These are phyloP conservation scores for Volutella citrinella DNA, from an alignment of 2,329 filamentous ascomycete species.

Conservation along the genomic window DNA sequence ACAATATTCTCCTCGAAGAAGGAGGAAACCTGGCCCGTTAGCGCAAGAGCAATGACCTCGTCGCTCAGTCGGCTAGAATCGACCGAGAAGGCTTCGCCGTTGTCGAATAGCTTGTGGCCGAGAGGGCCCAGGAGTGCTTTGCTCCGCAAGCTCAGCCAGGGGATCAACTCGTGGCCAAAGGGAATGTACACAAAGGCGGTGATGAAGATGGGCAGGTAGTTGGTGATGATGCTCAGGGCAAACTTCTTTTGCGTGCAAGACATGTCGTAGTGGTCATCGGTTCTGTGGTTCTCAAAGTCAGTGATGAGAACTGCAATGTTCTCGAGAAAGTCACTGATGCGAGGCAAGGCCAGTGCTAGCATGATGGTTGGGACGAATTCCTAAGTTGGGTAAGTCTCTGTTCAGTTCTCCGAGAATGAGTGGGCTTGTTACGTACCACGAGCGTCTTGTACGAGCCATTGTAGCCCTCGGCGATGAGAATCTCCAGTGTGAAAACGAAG, in stretches of 20 bases:
- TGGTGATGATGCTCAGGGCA: conserved; percentile 76
- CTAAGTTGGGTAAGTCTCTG: conserved; percentile 34
- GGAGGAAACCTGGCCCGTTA: conserved; percentile 69
- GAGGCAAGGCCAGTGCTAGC: conserved; percentile 63
- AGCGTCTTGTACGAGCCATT: conserved; percentile 64
- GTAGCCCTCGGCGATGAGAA: conserved; percentile 73
- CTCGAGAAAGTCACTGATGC: conserved; percentile 62
- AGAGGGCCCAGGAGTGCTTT: conserved; percentile 43
- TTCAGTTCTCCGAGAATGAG: fast-evolving
- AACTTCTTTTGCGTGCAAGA: conserved; percentile 73
- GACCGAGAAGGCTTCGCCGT: conserved; percentile 57
- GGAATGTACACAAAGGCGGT: conserved; percentile 80
- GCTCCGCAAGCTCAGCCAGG: conserved; percentile 61
- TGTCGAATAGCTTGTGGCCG: conserved; percentile 51
- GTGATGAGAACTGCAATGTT: conserved; percentile 61
- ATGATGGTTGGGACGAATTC: conserved; percentile 71
- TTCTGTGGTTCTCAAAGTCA: conserved; percentile 74
- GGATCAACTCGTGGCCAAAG: conserved; percentile 65
- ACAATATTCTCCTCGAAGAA: conserved; percentile 71
- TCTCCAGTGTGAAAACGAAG: conserved; percentile 68
- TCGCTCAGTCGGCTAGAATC: conserved; percentile 65
- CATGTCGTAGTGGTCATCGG: conserved; percentile 63
- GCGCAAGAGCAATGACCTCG: conserved; percentile 72
- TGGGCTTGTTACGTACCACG: conserved; percentile 44
- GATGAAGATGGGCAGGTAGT: conserved; percentile 71